Evolutionary conservation across 768 basidiomycete genomes (phyloP), one percentile per base, ranked within the genome.

Genomic region (Kwoniella botswanensis): DNA sequence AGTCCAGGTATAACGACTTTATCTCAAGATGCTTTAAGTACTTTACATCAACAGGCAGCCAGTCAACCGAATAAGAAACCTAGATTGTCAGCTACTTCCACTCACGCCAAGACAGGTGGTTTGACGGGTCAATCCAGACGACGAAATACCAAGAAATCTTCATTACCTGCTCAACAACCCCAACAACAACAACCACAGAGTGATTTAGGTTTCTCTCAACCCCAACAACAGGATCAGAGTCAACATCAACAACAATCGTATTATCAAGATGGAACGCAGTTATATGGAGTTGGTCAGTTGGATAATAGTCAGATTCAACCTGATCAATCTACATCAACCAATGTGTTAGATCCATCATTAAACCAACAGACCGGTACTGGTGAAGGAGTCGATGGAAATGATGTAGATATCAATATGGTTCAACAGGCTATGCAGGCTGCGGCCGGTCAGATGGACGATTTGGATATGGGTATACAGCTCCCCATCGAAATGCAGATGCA

Each of bases 401-500:
- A 64, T 43, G 71, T 78, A 13, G 76, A 80, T 50, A 80, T 78
- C 41, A 72, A 76, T 57, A 77, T 78, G 74, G 77, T 78, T 9
- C 77, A 78, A 53, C 77, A 77, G 62, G 79, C 79, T n/a, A 78
- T 78, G 71, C 71, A 76, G 44, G 76, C 78, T 42, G 78, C 78
- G 18, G 73, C 65, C 4, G 74, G 74, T 3, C 74, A 77, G 55
- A 80, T 80, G 67, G 79, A 80, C 61, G 79, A 80, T 46, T 60
- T 80, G 55, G 79, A 80, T 6, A 80, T 80, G 76, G 79, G 79
- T 10, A 77, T 80, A 13, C 74, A 78, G 52, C 56, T 80, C 41
- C 79, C 79, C 17, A 78, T 78, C 54, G 79, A 80, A 50, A 80
- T 80, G 79, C 77, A 78, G 41, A 80, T 80, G 79, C 76, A 80